A percentile compares a stretch with the other conserved stretches of the same genome.
Evolutionary conservation across 2,329 filamentous ascomycete genomes (phyloP).

Genomic region (Hypoxylon sp.): DNA sequence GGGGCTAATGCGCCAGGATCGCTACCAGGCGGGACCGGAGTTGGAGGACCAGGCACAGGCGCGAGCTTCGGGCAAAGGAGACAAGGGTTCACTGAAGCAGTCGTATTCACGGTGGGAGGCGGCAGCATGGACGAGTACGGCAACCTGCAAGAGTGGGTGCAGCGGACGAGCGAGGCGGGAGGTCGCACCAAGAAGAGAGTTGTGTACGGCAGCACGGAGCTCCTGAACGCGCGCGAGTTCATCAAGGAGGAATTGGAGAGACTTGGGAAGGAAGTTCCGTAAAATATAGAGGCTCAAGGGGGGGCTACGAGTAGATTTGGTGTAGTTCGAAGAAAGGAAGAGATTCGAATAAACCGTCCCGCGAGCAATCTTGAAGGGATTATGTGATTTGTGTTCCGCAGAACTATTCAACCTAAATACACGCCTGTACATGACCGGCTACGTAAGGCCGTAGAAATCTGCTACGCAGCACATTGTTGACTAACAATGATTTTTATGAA

Average conservation of each 20-base stretch:
- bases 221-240: conserved; percentile 78
- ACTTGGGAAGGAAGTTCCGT: conserved; percentile 70
- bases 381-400: not conserved
- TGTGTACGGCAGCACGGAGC: conserved; percentile 93
- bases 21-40: conserved; percentile 63
- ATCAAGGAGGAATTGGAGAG: conserved; percentile 74
- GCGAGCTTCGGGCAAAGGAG: conserved; percentile 92
- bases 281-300: conserved; percentile 15
- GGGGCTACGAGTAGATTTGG: not conserved
- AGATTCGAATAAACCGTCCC: not conserved
- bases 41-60: conserved; percentile 72
- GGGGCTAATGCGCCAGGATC: conserved; percentile 59
- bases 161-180: conserved; percentile 73
- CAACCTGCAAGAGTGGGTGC: conserved; percentile 96
- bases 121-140: conserved; percentile 99
- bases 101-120: conserved; percentile 95
- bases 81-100: conserved; percentile 89
- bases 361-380: not conserved
- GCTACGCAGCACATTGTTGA: too few relatives aligned
- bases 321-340: not conserved
- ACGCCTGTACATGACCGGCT: not conserved
- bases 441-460: too few relatives aligned
- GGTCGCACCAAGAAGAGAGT: conserved; percentile 81
- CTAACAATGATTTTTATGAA: too few relatives aligned
- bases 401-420: not conserved